Evolutionary conservation across 176 grass and related monocot species (phyloP).

Genomic region (Paspalum notatum): DNA sequence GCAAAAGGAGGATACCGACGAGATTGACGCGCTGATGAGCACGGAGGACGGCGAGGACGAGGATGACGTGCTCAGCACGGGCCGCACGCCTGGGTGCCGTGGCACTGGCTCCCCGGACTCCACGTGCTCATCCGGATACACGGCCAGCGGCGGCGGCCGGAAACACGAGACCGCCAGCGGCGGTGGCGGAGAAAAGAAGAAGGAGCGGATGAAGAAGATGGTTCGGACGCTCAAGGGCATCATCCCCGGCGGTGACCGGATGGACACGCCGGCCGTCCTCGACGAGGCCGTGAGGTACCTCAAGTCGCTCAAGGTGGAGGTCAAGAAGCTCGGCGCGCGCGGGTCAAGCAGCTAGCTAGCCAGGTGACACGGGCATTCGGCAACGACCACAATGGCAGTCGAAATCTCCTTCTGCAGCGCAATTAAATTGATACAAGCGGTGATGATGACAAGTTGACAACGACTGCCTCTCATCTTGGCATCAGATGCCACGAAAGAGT

Average conservation of each 20-base stretch:
- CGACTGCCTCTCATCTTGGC: neutral
- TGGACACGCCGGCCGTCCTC: slow-evolving; percentile 82
- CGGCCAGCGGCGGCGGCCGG: neutral
- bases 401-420: neutral
- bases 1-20: slow-evolving; percentile 76
- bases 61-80: slow-evolving; percentile 90
- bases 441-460: neutral
- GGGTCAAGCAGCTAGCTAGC: slow-evolving; percentile 56
- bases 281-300: slow-evolving; percentile 82
- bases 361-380: neutral
- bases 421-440: no score
- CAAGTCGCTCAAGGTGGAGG: slow-evolving; percentile 88
- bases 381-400: neutral
- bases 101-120: slow-evolving; percentile 67
- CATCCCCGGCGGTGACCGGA: slow-evolving; percentile 70
- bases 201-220: slow-evolving; percentile 87
- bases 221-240: slow-evolving; percentile 78
- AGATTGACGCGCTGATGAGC: slow-evolving; percentile 88
- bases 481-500: neutral
- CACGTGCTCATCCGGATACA: slow-evolving; percentile 56
- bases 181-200: neutral
- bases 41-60: slow-evolving; percentile 78
- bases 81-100: slow-evolving; percentile 65
- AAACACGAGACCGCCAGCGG: neutral
- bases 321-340: slow-evolving; percentile 71